Evolutionary conservation across 2,329 filamentous ascomycete species (phyloP), one percentile per base, ranked within the genome.

Genomic region (Fusarium continuum): DNA sequence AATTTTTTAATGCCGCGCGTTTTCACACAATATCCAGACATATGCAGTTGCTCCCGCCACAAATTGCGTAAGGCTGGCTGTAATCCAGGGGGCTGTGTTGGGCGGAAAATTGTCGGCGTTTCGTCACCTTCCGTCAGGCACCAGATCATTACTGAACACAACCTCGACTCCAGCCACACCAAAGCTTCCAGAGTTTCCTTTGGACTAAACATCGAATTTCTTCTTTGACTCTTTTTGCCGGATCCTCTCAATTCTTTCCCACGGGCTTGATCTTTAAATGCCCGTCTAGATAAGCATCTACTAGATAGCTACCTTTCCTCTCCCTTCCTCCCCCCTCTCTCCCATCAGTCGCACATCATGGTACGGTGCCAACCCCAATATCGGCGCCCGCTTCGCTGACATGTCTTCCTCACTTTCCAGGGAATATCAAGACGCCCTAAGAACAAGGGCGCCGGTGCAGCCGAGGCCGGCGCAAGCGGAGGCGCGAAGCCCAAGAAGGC

Each of bases 401-500:
- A 52, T 48, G 20, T 41, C 44, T 43, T 47, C 40, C 26, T 26
- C 54, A 31, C 44, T 25, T 25, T 41, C 23, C 54, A 79, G 77
- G 77, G 72, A 73, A 76, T 78, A 70, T 76, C 77, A 57, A 70
- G 74, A 69, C 76, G 77, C 67, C 76, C 77, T 52, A 79, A 78
- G 72, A 75, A 78, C 63, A 79, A 77, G 61, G 68, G 72, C 55
- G 73, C 71, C 40, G 70, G 74, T 19, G 81, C 77, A 58, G 77
- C 77, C 55, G 74, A 75, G 34, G 76, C 76, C 51, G 76, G 74
- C 62, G 74, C 71, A 55, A 69, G 70, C 60, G 76, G 73, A 70
- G 76, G 72, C 64, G 77, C 88, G 63, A 92, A 91, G 78, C 92
- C 96, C 70, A 94, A 93, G 80, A 98, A 98, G 82, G 95, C 95